phyloP scores from a whole-genome alignment of 345 rosid genomes.

The Eucalyptus sp. region DNA sequence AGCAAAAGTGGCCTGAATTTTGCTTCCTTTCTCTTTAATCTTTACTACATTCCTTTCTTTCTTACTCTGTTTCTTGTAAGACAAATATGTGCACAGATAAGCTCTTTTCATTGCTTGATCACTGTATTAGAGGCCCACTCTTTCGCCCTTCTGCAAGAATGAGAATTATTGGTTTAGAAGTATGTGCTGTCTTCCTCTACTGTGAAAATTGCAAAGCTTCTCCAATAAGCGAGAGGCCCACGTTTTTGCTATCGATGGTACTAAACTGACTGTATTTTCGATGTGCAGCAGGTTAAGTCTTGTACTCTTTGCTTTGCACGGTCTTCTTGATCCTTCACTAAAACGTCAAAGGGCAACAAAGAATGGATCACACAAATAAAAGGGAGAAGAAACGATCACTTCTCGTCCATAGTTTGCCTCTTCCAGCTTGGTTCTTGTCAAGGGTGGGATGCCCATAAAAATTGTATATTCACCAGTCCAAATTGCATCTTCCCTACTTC shows the following conservation, averaged over 20 bases:
- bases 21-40: not conserved
- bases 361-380: not conserved
- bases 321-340: not conserved
- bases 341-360: not conserved
- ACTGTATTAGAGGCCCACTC: not conserved
- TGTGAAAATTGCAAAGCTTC: not conserved
- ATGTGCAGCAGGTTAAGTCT: not conserved
- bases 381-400: not conserved
- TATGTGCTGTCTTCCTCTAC: not conserved
- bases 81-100: not conserved
- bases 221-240: not conserved
- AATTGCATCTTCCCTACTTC: not conserved
- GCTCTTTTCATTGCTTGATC: not conserved
- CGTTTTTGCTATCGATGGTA: not conserved
- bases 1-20: not conserved
- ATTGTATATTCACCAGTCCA: not conserved
- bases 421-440: not conserved
- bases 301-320: not conserved
- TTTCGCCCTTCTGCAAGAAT: not conserved
- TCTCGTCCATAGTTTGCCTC: not conserved
- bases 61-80: not conserved
- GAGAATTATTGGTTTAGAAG: not conserved
- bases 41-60: not conserved
- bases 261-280: not conserved
- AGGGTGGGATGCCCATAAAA: not conserved